Evolutionary conservation across 768 basidiomycete genomes (phyloP), one percentile per base, ranked within the genome.

Genomic region (Rhizopogon salebrosus): DNA sequence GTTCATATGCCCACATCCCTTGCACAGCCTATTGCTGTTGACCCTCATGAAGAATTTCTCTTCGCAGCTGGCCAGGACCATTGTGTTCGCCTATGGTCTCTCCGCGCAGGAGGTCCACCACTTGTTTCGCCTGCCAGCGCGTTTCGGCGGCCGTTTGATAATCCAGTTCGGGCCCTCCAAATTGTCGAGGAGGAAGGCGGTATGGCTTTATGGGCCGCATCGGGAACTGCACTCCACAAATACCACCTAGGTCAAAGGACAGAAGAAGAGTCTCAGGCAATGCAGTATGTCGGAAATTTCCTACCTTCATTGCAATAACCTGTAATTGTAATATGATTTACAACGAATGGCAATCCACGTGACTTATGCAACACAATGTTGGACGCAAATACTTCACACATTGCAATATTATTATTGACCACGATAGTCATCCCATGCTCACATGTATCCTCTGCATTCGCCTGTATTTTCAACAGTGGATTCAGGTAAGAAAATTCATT

Each of bases 61-160:
- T 87, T 87, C 54, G 83, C 84, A 8, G 84, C 84, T 0, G 87
- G 87, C 9, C 77, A 82, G 55, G 88, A 92, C 64, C 57, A 68
- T 39, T 75, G 73, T 29, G 76, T 90, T 53, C 80, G 85, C 22
- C 78, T 76, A 3, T 91, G 89, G 89, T 86, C 85, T 10, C 64
- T 90, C 8, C 73, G 66, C 14, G 78, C 76, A 7, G 87, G 86
- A 4, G 67, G 67, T 22, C 55, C 53, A 11, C 55, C 62, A 20
- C 60, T 70, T 36, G 34, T 64, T 52, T 41, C 62, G 20, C 38
- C 37, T 45, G 22, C 26, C 9, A 51, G 41, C 22, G 45, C 34
- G 72, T 38, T 75, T 76, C 49, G 58, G 52, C 13, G 51, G 58
- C 16, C 52, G 51, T 52, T 80, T 73, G 64, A 55, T 68, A 20